phyloP scores from a whole-genome alignment of 73 alveolate genomes.

The Blepharisma japonicum region DNA sequence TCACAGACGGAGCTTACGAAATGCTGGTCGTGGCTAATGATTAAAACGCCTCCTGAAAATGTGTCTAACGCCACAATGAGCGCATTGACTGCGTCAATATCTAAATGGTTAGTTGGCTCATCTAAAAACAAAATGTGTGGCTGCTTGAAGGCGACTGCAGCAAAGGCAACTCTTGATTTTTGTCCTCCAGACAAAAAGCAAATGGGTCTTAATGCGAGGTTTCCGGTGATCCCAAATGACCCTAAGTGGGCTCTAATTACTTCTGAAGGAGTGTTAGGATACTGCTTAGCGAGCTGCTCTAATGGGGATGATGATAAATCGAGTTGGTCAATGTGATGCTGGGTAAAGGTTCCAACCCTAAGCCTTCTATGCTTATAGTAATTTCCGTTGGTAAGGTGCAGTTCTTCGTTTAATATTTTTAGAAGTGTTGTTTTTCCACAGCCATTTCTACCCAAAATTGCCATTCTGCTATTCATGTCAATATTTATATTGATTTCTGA shows the following conservation, averaged over 20 bases:
- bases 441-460: conserved; percentile 99
- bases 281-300: conserved; percentile 85
- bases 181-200: conserved; percentile 98
- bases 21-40: conserved; percentile 97
- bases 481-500: conserved; percentile 90
- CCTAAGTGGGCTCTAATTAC: conserved; percentile 93
- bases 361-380: conserved; percentile 17
- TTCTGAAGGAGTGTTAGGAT: conserved; percentile 83
- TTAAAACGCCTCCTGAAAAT: conserved; percentile 97
- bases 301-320: conserved; percentile 93
- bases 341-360: conserved; percentile 66
- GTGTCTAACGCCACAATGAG: conserved; percentile 90
- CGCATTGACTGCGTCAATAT: conserved; percentile 99
- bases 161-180: conserved; percentile 97
- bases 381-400: conserved; percentile 66
- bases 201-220: conserved; percentile 90
- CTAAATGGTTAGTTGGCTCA: conserved; percentile 99
- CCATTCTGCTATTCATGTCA: conserved; percentile 97
- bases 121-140: conserved; percentile 98
- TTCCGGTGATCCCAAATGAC: conserved; percentile 95
- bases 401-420: conserved; percentile 90
- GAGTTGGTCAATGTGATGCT: conserved; percentile 96
- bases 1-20: conserved; percentile 94
- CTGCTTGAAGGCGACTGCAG: conserved; percentile 92
- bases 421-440: conserved; percentile 99